Conservation (phyloP, 805 yeast genomes). For the Candida railenensis region DNA sequence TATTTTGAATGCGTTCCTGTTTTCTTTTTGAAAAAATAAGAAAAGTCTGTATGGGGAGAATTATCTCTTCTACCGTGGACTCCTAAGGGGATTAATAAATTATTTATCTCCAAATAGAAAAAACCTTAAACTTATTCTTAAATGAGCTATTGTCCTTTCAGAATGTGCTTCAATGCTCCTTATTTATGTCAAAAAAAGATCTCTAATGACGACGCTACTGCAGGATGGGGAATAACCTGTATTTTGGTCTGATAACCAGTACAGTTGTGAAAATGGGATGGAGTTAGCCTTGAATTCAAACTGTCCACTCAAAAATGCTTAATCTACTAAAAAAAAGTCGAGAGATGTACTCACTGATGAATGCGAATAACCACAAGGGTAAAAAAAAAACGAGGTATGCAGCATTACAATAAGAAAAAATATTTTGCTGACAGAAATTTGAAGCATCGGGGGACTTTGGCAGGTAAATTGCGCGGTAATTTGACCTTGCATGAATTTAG, state of each 20-base stretch:
- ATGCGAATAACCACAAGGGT: background rate
- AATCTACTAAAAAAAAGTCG: background rate
- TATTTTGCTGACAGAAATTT: slow-evolving; percentile 24
- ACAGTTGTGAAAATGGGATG: background rate
- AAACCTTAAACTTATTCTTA: too few species aligned
- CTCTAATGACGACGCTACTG: too few species aligned
- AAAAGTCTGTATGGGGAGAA: background rate
- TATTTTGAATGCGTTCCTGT: too few species aligned
- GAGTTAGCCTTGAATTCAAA: background rate
- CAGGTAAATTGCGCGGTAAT: too few species aligned
- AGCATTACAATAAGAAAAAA: background rate
- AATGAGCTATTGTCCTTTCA: too few species aligned
- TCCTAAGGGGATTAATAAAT: too few species aligned
- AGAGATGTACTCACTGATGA: background rate
- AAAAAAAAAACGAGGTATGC: background rate
- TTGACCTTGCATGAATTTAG: slow-evolving; percentile 26
- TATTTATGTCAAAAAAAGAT: background rate
- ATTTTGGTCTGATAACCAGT: background rate
- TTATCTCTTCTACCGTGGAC: too few species aligned
- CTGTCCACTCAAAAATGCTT: too few species aligned
- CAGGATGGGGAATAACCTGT: too few species aligned
- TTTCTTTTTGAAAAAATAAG: too few species aligned
- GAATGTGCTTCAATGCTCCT: background rate
- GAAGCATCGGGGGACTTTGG: slow-evolving; percentile 14
- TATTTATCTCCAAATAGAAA: too few species aligned